Percentiles rank a stretch among this genome's conserved stretches.
Evolutionary conservation across 2,329 filamentous ascomycete genomes (phyloP).

Genomic region (Scedosporium apiospermum): DNA sequence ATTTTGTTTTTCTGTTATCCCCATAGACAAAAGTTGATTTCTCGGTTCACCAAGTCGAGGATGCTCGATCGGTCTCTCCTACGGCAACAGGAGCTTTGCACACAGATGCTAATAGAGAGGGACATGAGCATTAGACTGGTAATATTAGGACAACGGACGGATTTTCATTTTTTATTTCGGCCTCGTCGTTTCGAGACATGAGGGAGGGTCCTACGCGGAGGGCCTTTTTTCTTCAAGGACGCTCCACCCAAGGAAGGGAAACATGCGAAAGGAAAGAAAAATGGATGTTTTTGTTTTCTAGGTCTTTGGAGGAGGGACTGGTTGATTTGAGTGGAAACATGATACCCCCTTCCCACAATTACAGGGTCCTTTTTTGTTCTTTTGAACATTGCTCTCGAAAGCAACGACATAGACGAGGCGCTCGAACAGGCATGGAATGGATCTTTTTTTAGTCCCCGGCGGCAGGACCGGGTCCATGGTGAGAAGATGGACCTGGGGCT

Average conservation of each 20-base stretch:
- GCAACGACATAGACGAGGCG: conserved; percentile 4
- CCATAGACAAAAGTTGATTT: conserved; percentile 60
- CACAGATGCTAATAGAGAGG: conserved; percentile 6
- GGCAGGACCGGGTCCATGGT: not conserved
- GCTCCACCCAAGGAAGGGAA: not conserved
- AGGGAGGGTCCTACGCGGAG: not conserved
- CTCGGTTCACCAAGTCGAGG: conserved; percentile 33
- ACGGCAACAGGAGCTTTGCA: conserved; percentile 7
- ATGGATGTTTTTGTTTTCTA: conserved; percentile 3
- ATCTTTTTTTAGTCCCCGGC: not conserved
- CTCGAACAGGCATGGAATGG: conserved; percentile 5
- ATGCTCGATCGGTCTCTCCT: conserved; percentile 14
- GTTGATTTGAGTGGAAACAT: conserved; percentile 2
- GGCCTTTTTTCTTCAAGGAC: not conserved
- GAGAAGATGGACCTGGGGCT: not conserved
- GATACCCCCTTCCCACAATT: conserved; percentile 5
- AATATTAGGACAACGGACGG: conserved; percentile 5
- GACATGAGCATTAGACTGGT: conserved; percentile 7
- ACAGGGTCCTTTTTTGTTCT: conserved; percentile 4
- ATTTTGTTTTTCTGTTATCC: conserved; percentile 7
- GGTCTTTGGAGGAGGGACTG: not conserved
- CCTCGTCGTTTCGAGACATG: not conserved
- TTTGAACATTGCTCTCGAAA: conserved; percentile 5
- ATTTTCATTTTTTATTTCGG: conserved; percentile 2
- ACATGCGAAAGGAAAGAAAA: not conserved